phyloP scores from a whole-genome alignment of 305 asterid species.

The Nicotiana rustica region DNA sequence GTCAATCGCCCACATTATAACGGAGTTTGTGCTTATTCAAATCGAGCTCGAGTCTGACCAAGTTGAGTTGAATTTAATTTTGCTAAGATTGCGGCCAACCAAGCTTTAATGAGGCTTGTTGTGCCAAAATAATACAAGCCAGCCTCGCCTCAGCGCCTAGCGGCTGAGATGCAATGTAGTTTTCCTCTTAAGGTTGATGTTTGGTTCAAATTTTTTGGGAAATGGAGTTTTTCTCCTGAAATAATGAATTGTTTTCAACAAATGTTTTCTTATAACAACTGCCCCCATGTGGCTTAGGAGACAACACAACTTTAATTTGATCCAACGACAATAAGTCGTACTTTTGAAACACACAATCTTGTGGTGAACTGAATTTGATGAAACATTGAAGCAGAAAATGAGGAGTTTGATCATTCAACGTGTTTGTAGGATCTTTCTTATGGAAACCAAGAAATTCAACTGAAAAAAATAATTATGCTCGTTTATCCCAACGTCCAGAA shows the following conservation, averaged over 20 bases:
- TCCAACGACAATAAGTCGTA: conserved; percentile 4
- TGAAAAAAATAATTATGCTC: too few relatives aligned
- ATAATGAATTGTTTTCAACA: background rate
- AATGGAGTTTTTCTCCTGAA: background rate
- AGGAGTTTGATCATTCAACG: conserved; percentile 12
- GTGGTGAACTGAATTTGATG: conserved; percentile 20
- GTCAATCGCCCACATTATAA: too few relatives aligned
- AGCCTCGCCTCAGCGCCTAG: too few relatives aligned
- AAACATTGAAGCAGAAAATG: background rate
- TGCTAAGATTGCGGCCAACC: too few relatives aligned
- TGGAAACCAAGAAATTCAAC: background rate
- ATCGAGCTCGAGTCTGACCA: too few relatives aligned
- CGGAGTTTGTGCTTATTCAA: too few relatives aligned
- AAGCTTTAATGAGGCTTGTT: too few relatives aligned
- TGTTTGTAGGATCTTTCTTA: conserved; percentile 25
- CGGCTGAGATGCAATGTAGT: too few relatives aligned
- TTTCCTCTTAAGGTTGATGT: too few relatives aligned
- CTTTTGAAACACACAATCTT: background rate
- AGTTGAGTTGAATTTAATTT: too few relatives aligned
- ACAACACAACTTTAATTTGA: background rate
- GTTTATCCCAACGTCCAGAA: background rate
- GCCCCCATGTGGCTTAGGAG: conserved; percentile 12
- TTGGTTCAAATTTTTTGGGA: background rate
- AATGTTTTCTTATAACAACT: conserved; percentile 3
- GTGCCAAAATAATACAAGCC: too few relatives aligned